Percentiles rank a stretch among this genome's conserved stretches.
phyloP scores from a whole-genome alignment of 768 basidiomycete species.

The Boletales sp. region DNA sequence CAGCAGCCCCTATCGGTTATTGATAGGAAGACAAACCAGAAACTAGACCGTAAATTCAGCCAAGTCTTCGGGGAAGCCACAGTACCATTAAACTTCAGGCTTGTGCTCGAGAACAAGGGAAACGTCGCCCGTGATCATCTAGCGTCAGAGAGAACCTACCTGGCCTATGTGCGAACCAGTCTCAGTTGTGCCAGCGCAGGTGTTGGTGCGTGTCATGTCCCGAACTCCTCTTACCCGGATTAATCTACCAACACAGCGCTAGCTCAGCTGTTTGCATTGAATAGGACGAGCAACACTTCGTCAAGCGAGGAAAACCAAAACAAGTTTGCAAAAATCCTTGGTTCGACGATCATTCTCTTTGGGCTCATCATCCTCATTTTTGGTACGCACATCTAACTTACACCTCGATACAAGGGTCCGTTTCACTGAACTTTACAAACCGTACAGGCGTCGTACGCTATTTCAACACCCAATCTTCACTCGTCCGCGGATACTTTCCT shows the following conservation, averaged over 20 bases:
- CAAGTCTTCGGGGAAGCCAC: conserved; percentile 1
- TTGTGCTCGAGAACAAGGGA: conserved; percentile 53
- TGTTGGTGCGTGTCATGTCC: conserved; percentile 43
- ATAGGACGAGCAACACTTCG: conserved; percentile 5
- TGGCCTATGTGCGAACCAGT: conserved; percentile 64
- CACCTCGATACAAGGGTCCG: not conserved
- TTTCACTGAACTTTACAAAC: not conserved
- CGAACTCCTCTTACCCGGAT: too few species aligned
- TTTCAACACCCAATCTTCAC: conserved; percentile 30
- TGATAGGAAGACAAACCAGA: not conserved
- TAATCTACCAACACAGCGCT: conserved; percentile 33
- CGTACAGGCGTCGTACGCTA: conserved; percentile 47
- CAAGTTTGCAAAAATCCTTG: conserved; percentile 47
- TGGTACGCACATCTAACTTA: conserved; percentile 31
- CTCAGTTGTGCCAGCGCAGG: conserved; percentile 55
- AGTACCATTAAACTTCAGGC: conserved; percentile 17
- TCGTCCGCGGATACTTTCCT: too few species aligned
- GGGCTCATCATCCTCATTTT: conserved; percentile 47
- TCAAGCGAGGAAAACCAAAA: conserved; percentile 7
- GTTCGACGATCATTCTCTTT: conserved; percentile 46
- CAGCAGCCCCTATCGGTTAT: not conserved
- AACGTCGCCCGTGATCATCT: conserved; percentile 64
- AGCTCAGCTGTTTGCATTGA: conserved; percentile 50
- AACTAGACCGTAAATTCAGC: not conserved
- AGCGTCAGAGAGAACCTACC: conserved; percentile 59